Percentiles rank a stretch among this genome's conserved stretches.
phyloP scores from a whole-genome alignment of 257 asterid genomes.

The Solanum rostratum region DNA sequence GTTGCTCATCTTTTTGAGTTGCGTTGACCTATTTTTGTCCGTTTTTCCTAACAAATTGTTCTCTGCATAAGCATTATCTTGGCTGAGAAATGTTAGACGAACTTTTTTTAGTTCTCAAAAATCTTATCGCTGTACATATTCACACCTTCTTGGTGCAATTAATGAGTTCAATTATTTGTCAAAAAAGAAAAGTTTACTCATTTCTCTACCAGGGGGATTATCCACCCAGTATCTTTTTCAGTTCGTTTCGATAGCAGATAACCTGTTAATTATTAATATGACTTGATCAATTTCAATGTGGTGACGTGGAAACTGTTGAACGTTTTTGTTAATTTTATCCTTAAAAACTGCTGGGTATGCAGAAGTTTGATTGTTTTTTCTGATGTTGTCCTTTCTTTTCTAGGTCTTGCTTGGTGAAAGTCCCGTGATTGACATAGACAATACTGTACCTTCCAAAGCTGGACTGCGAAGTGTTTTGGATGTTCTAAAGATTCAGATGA shows the following conservation, averaged over 20 bases:
- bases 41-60: background rate
- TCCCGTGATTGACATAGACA: constrained; percentile 27
- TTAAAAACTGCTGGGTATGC: background rate
- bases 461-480: constrained; percentile 65
- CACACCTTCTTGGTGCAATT: background rate
- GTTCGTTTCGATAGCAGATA: background rate
- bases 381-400: constrained; percentile 17
- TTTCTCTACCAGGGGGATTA: background rate
- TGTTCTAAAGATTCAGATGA: constrained; percentile 62
- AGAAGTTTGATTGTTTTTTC: constrained; percentile 2
- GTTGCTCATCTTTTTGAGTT: background rate
- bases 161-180: background rate
- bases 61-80: background rate
- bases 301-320: background rate
- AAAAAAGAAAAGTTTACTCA: background rate
- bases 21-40: background rate
- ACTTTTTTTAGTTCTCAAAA: background rate
- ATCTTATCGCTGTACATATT: background rate
- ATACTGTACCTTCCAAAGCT: constrained; percentile 48
- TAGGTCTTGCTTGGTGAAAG: constrained; percentile 89
- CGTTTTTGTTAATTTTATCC: background rate
- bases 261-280: background rate
- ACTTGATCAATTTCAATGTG: background rate
- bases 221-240: background rate
- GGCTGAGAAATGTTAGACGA: background rate